Percentiles rank a stretch among this genome's conserved stretches.
phyloP scores from a whole-genome alignment of 2,329 filamentous ascomycete species.

The Cordyceps sp. region DNA sequence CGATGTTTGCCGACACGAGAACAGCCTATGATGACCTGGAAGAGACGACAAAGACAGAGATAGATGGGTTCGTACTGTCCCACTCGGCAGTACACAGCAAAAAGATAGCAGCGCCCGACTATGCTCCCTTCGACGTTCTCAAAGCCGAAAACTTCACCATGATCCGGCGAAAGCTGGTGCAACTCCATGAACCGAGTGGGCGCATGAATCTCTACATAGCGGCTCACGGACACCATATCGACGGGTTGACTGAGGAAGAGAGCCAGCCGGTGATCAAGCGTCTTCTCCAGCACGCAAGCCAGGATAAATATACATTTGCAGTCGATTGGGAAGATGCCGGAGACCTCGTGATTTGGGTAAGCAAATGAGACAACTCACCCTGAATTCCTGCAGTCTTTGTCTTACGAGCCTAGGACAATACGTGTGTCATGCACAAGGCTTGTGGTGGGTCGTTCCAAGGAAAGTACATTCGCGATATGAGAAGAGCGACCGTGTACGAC shows the following conservation, averaged over 20 bases:
- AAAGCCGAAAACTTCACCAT: background rate
- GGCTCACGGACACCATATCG: background rate
- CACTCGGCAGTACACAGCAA: background rate
- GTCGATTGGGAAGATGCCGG: background rate
- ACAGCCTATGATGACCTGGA: conserved; percentile 1
- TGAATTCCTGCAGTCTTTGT: background rate
- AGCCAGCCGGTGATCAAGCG: background rate
- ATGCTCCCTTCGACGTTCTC: background rate
- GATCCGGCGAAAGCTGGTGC: background rate
- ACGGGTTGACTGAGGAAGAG: background rate
- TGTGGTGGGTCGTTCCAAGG: background rate
- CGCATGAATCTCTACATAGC: conserved; percentile 1
- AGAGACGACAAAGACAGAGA: background rate
- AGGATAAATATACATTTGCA: background rate
- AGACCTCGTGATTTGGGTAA: conserved; percentile 1
- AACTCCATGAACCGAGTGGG: conserved; percentile 1
- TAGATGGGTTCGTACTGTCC: background rate
- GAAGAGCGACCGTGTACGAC: background rate
- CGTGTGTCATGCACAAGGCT: background rate
- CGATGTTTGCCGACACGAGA: conserved; percentile 1
- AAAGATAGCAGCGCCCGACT: background rate
- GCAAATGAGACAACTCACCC: background rate
- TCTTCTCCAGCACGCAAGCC: background rate
- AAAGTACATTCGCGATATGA: conserved; percentile 1
- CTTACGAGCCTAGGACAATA: background rate